Evolutionary conservation across 371 early-diverging fungal genomes (phyloP), one percentile per base, ranked within the genome.

Genomic region (Rhizomucor pusillus): DNA sequence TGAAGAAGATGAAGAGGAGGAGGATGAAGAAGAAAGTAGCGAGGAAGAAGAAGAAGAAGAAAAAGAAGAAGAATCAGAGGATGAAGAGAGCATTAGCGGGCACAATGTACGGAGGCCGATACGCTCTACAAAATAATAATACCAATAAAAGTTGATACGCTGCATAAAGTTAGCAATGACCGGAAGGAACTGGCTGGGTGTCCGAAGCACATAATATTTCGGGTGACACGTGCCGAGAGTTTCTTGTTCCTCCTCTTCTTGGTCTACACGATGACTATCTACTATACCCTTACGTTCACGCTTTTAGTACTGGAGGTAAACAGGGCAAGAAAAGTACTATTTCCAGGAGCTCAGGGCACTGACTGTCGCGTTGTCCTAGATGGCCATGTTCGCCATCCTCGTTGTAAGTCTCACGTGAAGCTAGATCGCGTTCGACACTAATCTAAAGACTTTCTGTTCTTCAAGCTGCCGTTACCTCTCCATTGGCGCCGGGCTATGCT

Each of bases 401-500:
- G 69, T 77, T 52, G 70, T 71, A 68, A 59, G 65, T 40, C 25
- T 49, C n/a, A 1, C 25, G 52, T 5, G 3, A 19, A 19, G 16
- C 0, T 34, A 20, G 16, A 12, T 54, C 1, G 22, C 19, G 29
- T 29, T 11, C 20, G 18, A 59, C n/a, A 14, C 37, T 19, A 44
- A 16, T 37, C 19, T 29, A 29, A 41, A 10, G 6, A 36, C 14
- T 18, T 44, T 13, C 18, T 13, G 14, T 23, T 19, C 11, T 11
- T 50, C 9, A 23, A 84, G 85, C 47, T 83, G 22, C 85, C 85
- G 14, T 60, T 85, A 39, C 85, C 85, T 33, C 67, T 67, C 56
- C 77, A 69, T 36, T 84, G 84, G 84, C 76, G 85, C 55, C 67
- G 75, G 43, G 74, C 68, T 5, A 53, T 82, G 57, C 59, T 84